Evolutionary conservation across 2,329 filamentous ascomycete genomes (phyloP).

Genomic region (Pleurostoma richardsiae): DNA sequence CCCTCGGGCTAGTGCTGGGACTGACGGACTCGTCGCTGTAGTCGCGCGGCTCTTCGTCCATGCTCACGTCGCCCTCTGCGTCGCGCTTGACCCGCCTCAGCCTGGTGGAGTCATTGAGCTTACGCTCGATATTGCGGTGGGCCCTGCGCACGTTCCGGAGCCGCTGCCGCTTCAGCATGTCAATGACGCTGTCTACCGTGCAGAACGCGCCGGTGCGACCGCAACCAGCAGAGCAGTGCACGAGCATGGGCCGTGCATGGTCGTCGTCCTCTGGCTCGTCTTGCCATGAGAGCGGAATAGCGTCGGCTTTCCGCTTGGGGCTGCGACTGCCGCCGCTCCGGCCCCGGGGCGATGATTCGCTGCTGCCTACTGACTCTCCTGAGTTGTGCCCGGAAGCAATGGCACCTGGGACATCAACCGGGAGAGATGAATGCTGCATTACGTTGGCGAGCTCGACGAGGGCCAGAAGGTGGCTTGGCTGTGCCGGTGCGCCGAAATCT

Average conservation of each 20-base stretch:
- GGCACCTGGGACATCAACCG: slow-evolving; percentile 32
- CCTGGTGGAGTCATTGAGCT: slow-evolving; percentile 8
- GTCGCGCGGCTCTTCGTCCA: slow-evolving; percentile 24
- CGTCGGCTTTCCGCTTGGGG: slow-evolving; percentile 11
- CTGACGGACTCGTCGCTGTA: slow-evolving; percentile 8
- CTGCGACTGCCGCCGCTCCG: slow-evolving; percentile 1
- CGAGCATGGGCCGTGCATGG: slow-evolving; percentile 66
- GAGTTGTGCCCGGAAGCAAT: neutral
- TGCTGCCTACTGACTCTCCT: neutral
- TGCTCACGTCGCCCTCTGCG: slow-evolving; percentile 40
- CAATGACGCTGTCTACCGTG: slow-evolving; percentile 90
- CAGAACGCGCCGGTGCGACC: slow-evolving; percentile 95
- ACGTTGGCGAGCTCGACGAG: slow-evolving; percentile 84
- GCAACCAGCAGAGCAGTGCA: slow-evolving; percentile 95
- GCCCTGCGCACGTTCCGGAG: slow-evolving; percentile 18
- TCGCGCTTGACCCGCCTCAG: slow-evolving; percentile 15
- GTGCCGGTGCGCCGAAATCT: slow-evolving; percentile 89
- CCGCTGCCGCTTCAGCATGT: slow-evolving; percentile 89
- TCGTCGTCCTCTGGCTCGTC: slow-evolving; percentile 55
- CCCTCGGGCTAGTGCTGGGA: slow-evolving; percentile 3
- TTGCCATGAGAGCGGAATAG: slow-evolving; percentile 37
- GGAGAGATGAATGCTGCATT: slow-evolving; percentile 57
- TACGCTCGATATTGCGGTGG: slow-evolving; percentile 18
- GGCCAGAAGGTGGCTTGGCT: slow-evolving; percentile 79
- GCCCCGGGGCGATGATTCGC: slow-evolving; percentile 1